These are phyloP conservation scores for Amaranthus hypochondriacus DNA, from an alignment of 148 eudicot genomes.

Conservation along the genomic window DNA sequence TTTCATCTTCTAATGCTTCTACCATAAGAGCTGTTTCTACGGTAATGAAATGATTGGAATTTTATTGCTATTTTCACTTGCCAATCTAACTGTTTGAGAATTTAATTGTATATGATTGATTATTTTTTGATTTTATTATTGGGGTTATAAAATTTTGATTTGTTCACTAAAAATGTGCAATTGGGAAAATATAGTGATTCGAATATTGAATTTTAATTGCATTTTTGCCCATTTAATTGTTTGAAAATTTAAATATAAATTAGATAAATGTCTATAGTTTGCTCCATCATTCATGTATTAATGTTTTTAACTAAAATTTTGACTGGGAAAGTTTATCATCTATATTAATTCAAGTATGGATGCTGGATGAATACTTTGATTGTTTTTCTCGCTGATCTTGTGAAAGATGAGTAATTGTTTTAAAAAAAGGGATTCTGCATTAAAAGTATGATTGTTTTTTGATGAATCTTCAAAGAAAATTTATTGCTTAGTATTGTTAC, in stretches of 20 bases:
- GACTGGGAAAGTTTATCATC: too few relatives aligned
- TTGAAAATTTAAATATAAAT: too few relatives aligned
- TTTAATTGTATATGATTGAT: background rate
- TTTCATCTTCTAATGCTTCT: constrained; percentile 33
- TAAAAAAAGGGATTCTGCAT: too few relatives aligned
- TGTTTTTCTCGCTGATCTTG: background rate
- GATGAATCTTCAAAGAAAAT: too few relatives aligned
- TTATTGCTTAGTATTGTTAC: too few relatives aligned
- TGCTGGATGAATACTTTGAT: too few relatives aligned
- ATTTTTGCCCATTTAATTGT: too few relatives aligned
- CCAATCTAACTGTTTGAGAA: background rate
- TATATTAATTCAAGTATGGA: too few relatives aligned
- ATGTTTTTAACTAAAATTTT: too few relatives aligned
- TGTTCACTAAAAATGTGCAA: background rate
- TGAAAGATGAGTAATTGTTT: background rate
- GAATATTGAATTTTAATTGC: too few relatives aligned
- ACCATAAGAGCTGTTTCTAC: constrained; percentile 62
- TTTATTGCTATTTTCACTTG: background rate
- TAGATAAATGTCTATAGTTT: too few relatives aligned
- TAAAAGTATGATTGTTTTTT: background rate
- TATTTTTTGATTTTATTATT: background rate
- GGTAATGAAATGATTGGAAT: constrained; percentile 32
- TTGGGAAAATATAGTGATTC: background rate
- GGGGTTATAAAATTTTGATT: background rate
- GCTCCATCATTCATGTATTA: too few relatives aligned